These are phyloP conservation scores for Leucocoprinus birnbaumii DNA, from an alignment of 768 basidiomycete species.

Conservation along the genomic window DNA sequence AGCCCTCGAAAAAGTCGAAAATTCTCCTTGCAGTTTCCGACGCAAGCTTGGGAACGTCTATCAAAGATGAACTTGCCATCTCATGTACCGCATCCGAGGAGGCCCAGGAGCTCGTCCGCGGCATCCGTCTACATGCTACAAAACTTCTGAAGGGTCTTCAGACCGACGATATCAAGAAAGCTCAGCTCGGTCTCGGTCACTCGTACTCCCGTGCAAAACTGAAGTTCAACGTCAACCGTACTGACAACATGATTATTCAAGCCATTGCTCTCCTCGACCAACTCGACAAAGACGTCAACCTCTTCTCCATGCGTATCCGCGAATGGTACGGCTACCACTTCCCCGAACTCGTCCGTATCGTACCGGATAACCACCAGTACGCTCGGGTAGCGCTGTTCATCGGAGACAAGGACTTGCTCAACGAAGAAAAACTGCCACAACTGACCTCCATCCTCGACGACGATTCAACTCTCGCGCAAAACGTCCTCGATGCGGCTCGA, in stretches of 20 bases:
- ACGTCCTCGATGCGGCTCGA: constrained; percentile 90
- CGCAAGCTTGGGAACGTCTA: constrained; percentile 66
- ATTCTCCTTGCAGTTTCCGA: constrained; percentile 83
- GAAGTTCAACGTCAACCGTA: constrained; percentile 95
- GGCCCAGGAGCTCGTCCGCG: constrained; percentile 84
- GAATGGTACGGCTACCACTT: constrained; percentile 99
- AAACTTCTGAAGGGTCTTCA: constrained; percentile 90
- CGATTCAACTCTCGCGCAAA: constrained; percentile 83
- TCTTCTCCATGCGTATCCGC: constrained; percentile 96
- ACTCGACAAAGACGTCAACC: constrained; percentile 98
- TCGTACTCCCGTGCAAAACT: constrained; percentile 97
- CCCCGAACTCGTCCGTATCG: constrained; percentile 91
- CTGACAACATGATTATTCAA: constrained; percentile 99
- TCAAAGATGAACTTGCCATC: constrained; percentile 70
- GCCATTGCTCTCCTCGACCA: constrained; percentile 98
- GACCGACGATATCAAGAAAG: constrained; percentile 83
- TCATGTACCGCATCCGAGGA: constrained; percentile 81
- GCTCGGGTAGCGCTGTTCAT: constrained; percentile 84
- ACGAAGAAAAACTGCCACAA: constrained; percentile 77
- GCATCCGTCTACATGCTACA: constrained; percentile 86
- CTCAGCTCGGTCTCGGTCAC: constrained; percentile 96
- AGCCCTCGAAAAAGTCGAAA: constrained; percentile 64
- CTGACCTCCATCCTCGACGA: constrained; percentile 80
- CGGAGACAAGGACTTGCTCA: constrained; percentile 81
- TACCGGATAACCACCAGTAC: constrained; percentile 93